These are phyloP conservation scores for Fusarium newnesense DNA, from an alignment of 2,329 filamentous ascomycete genomes.

Conservation along the genomic window DNA sequence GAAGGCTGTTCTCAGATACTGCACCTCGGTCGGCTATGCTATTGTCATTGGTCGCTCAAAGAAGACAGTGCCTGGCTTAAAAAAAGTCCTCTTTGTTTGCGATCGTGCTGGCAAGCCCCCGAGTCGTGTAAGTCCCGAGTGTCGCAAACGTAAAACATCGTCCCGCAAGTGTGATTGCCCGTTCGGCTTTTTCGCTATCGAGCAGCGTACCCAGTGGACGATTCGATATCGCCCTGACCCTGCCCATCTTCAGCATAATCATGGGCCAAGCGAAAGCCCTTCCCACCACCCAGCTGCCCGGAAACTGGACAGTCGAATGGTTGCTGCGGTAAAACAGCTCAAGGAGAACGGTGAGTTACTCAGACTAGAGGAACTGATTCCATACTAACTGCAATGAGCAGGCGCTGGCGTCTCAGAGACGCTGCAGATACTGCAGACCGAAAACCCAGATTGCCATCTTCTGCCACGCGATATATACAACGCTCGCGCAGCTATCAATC, in stretches of 20 bases:
- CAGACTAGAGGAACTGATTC: constrained; percentile 26
- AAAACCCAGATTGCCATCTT: constrained; percentile 71
- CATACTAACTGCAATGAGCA: constrained; percentile 53
- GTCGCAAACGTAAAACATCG: constrained; percentile 72
- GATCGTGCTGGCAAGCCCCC: constrained; percentile 73
- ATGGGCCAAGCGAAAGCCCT: constrained; percentile 73
- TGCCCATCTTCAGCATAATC: constrained; percentile 69
- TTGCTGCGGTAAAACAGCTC: constrained; percentile 72
- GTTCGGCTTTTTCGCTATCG: constrained; percentile 76
- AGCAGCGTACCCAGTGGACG: constrained; percentile 74
- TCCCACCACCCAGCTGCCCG: constrained; percentile 73
- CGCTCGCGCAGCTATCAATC: constrained; percentile 72
- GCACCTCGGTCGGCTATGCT: constrained; percentile 73
- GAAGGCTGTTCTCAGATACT: constrained; percentile 71
- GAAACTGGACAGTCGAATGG: constrained; percentile 74
- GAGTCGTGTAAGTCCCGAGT: constrained; percentile 70
- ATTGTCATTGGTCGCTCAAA: constrained; percentile 76
- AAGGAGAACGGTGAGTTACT: constrained; percentile 70
- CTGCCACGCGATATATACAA: constrained; percentile 75
- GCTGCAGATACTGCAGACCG: constrained; percentile 71
- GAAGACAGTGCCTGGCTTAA: constrained; percentile 73
- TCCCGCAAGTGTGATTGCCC: constrained; percentile 76
- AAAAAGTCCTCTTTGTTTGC: constrained; percentile 75
- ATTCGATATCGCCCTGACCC: constrained; percentile 71
- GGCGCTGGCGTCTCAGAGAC: constrained; percentile 73